These are phyloP conservation scores for Penicillium italicum DNA, from an alignment of 2,329 filamentous ascomycete genomes.

Conservation along the genomic window DNA sequence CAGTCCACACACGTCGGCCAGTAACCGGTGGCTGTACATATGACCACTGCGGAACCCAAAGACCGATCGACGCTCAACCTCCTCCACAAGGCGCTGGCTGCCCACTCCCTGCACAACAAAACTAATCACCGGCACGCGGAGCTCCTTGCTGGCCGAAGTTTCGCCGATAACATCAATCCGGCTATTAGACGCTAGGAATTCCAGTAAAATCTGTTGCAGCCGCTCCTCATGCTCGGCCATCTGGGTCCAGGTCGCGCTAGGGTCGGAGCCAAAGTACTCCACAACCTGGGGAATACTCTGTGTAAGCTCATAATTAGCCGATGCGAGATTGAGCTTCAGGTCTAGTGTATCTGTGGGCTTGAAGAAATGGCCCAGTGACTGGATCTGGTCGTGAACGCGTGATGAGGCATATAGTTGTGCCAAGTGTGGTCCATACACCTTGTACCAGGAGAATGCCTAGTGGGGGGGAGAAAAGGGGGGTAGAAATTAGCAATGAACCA, in stretches of 20 bases:
- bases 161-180: slow-evolving; percentile 61
- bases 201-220: slow-evolving; percentile 57
- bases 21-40: slow-evolving; percentile 65
- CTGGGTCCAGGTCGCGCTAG: slow-evolving; percentile 45
- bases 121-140: slow-evolving; percentile 63
- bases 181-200: slow-evolving; percentile 53
- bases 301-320: slow-evolving; percentile 66
- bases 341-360: slow-evolving; percentile 57
- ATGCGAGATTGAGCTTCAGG: slow-evolving; percentile 66
- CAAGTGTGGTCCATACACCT: slow-evolving; percentile 74
- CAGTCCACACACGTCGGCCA: slow-evolving; percentile 57
- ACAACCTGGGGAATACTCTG: slow-evolving; percentile 60
- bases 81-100: slow-evolving; percentile 58
- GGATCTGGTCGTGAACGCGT: slow-evolving; percentile 54
- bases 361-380: slow-evolving; percentile 65
- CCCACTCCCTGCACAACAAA: slow-evolving; percentile 59
- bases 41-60: slow-evolving; percentile 65
- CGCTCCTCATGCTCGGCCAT: slow-evolving; percentile 59
- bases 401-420: slow-evolving; percentile 65
- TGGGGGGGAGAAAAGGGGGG: no score
- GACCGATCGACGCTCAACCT: slow-evolving; percentile 56
- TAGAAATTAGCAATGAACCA: background rate
- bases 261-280: slow-evolving; percentile 54
- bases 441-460: slow-evolving; percentile 72
- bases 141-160: slow-evolving; percentile 44